Base-by-base conservation (phyloP, 176 grass and related monocot genomes). In the Aegilops speltoides region DNA sequence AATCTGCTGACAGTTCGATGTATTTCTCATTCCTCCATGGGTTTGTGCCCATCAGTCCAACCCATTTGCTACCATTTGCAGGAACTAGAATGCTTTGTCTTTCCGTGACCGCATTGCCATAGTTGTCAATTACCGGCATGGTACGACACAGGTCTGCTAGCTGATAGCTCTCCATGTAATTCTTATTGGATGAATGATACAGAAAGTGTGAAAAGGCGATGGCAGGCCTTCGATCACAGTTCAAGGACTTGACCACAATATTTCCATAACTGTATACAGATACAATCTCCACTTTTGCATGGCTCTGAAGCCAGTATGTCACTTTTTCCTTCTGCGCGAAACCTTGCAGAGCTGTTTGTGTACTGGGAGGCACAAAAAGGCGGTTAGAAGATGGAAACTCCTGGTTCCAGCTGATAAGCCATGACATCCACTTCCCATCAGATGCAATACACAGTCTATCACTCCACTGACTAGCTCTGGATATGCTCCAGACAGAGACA, bases 41-140 rank as follows among this genome's bases (percentile, higher is more conserved):
- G 79, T 97, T 97, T 15, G 72, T 66, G 37, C 83, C 88, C 80
- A 97, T 70, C 84, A 97, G 82, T 31, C 50, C n/a, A 17, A 80
- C 77, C 94, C 94, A 97, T 64, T 94, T 92, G 77, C 94, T 90
- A 13, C 88, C 92, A 41, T 80, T 88, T 10, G 92, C 92, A 26
- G 94, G 94, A 86, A 97, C 88, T 6, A 97, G 60, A 75, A 97
- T 79, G 3, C 70, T 26, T 11, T 63, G 67, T 29, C 72, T 89
- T 37, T 17, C 0, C 17, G 13, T 84, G 16, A 90, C 45, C 4
- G 85, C 80, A 32, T 3, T 3, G 0, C 92, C 83, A 19, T 89
- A 90, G 67, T 62, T 92, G 73, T 94, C 92, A 75, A 94, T 70
- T 29, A 92, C 56, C 0, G 90, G 92, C 71, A 97, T 87, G 28